Evolutionary conservation across 805 yeast genomes (phyloP).

Genomic region (Ogataea methylovora): DNA sequence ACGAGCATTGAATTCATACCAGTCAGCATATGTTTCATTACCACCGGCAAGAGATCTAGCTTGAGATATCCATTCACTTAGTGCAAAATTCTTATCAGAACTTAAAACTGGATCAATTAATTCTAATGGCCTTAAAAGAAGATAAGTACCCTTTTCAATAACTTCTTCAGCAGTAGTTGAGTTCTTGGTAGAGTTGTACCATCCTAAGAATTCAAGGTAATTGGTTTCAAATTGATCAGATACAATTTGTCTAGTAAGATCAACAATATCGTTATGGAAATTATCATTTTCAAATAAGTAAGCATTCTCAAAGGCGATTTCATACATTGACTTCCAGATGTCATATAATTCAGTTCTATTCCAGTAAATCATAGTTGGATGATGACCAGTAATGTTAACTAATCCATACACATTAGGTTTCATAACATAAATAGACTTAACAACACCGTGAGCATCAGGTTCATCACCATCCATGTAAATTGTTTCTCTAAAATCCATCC

Average conservation of each 20-base stretch:
- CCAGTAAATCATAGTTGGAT: constrained; percentile 7
- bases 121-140: neutral
- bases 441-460: constrained; percentile 1
- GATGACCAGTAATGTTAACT: constrained; percentile 4
- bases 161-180: constrained; percentile 1
- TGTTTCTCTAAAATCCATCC: constrained; percentile 2
- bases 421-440: constrained; percentile 6
- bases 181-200: constrained; percentile 2
- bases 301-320: neutral
- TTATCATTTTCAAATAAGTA: constrained; percentile 1
- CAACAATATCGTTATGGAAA: constrained; percentile 4
- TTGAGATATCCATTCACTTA: constrained; percentile 3
- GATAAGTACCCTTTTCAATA: constrained; percentile 1
- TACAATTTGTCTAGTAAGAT: constrained; percentile 5
- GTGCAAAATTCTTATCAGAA: constrained; percentile 2
- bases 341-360: constrained; percentile 2
- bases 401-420: constrained; percentile 2
- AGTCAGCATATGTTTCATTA: constrained; percentile 2
- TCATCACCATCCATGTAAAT: constrained; percentile 4
- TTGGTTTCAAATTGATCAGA: constrained; percentile 5
- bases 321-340: constrained; percentile 1
- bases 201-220: constrained; percentile 2
- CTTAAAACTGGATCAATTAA: constrained; percentile 4
- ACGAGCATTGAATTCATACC: constrained; percentile 6
- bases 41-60: constrained; percentile 2